phyloP scores from a whole-genome alignment of 257 asterid genomes.

The Petunia axillaris region DNA sequence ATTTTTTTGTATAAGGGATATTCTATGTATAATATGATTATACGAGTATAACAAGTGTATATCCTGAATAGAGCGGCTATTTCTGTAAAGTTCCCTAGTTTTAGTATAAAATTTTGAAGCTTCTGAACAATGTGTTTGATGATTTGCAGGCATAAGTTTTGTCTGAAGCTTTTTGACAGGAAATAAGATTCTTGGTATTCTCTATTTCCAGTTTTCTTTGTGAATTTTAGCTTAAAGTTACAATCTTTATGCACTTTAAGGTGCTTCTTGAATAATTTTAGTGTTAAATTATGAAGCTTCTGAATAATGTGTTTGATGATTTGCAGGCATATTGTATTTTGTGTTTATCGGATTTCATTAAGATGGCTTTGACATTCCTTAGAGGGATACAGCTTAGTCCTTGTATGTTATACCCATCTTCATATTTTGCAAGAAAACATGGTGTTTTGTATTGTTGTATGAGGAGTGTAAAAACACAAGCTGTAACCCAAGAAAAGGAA shows the following conservation, averaged over 20 bases:
- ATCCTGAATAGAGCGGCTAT: too few species aligned
- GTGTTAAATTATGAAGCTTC: background rate
- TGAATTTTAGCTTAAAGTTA: constrained; percentile 8
- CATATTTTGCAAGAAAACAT: constrained; percentile 53
- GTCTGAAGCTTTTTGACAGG: background rate
- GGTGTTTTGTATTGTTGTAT: constrained; percentile 44
- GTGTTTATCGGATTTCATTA: constrained; percentile 17
- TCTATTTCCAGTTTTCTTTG: background rate
- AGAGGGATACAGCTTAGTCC: constrained; percentile 66
- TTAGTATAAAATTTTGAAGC: background rate
- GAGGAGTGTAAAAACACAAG: constrained; percentile 52
- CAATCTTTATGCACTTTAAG: background rate
- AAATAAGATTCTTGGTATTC: background rate
- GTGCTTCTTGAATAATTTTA: background rate
- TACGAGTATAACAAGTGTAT: too few species aligned
- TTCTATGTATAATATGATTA: too few species aligned
- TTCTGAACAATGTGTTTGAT: background rate
- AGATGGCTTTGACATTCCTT: constrained; percentile 79
- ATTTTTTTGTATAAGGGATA: too few species aligned
- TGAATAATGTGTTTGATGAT: constrained; percentile 10
- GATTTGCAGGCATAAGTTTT: constrained; percentile 22
- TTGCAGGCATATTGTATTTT: constrained; percentile 26
- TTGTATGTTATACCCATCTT: constrained; percentile 59
- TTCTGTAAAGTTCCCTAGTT: too few species aligned
- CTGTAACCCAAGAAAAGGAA: constrained; percentile 63